Evolutionary conservation across 208 protist genomes (phyloP).

Genomic region (Leishmania turanica): DNA sequence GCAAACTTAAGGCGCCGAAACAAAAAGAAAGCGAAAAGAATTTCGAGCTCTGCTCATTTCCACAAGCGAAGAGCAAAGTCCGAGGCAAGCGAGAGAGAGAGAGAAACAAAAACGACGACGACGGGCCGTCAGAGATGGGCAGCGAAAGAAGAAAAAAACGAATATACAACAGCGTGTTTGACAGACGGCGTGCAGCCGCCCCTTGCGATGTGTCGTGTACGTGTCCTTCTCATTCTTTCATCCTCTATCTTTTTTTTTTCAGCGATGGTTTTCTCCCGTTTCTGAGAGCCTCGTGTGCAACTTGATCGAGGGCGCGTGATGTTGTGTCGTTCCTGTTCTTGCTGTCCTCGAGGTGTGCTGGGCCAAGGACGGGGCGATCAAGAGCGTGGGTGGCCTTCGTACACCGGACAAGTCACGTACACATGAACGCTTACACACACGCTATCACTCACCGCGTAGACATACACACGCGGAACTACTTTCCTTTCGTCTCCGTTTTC

Average conservation of each 20-base stretch:
- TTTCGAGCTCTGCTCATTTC: no score
- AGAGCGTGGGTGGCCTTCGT: neutral
- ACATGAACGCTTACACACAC: neutral
- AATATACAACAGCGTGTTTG: neutral
- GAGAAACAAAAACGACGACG: neutral
- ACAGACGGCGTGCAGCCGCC: neutral
- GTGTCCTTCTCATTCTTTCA: neutral
- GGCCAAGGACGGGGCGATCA: neutral
- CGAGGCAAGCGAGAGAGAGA: neutral
- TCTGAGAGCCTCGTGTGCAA: neutral
- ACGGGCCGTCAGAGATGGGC: neutral
- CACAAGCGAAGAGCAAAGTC: neutral
- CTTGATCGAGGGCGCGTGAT: neutral
- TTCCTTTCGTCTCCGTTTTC: neutral
- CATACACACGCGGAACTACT: neutral
- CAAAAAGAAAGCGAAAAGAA: neutral
- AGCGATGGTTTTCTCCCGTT: neutral
- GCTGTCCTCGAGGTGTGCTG: neutral
- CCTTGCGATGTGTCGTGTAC: neutral
- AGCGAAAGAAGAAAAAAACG: neutral
- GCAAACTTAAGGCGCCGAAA: neutral
- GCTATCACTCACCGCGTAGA: neutral
- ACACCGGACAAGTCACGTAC: neutral
- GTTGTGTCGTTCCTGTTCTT: neutral
- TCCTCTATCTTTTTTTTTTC: neutral